Base-by-base conservation (phyloP, 192 early-diverging fungal genomes). In the Entrophospora sp. region DNA sequence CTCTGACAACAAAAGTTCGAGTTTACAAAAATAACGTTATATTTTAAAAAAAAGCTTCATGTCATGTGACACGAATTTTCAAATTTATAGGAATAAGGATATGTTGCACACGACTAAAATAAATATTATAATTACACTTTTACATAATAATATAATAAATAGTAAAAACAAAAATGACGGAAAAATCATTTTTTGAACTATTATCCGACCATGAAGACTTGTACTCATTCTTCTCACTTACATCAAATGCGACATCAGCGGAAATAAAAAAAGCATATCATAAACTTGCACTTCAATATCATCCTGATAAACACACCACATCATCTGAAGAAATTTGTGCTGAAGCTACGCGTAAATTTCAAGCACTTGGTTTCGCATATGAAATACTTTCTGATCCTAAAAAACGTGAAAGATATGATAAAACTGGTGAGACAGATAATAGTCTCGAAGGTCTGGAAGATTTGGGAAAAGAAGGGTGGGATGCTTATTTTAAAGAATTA, bases 221-320 rank as follows among this genome's bases (percentile, higher is more conserved):
- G 9, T 66, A 66, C 10, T 40, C 34, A 2, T 27, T 53, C 4
- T 42, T 66, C 27, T 35, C n/a, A 16, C 64, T 66, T 32, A 20
- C 36, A 18, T 9, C 20, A 9, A 34, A 25, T 5, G 64, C 64
- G 20, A 55, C 64, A 30, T 16, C 46, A 0, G 36, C 22, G 14
- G 64, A 66, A 37, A 92, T 99, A 71, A 94, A 92, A 64, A 89
- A 85, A 62, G 92, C 94, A 20, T 97, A 86, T 75, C 83, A 92
- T 61, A 90, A 87, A 74, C 75, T 96, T 52, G 93, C 91, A n/a
- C 84, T 95, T 67, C 74, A 89, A 68, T 91, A 86, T 79, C 90
- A 91, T 64, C 90, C 90, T 14, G 90, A 92, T 58, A 88, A 85
- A 59, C 89, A 88, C 34, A 69, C 68, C 13, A 83, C 85, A 24